phyloP scores from a whole-genome alignment of 2,329 filamentous ascomycete species.

The Hortaea werneckii region DNA sequence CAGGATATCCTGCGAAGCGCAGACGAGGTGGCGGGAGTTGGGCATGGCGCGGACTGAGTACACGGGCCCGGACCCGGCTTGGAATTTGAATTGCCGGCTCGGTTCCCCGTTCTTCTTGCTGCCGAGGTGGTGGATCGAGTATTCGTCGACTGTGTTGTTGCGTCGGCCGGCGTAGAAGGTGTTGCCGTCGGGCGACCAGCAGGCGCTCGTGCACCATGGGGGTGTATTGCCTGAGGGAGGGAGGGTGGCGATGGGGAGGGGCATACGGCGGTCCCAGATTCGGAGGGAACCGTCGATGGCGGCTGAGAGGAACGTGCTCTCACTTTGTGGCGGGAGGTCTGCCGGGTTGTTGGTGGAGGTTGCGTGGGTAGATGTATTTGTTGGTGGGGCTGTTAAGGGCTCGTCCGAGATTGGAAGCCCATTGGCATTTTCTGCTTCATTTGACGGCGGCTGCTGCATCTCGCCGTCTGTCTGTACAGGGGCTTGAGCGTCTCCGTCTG shows the following conservation, averaged over 20 bases:
- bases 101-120: constrained; percentile 52
- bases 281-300: constrained; percentile 78
- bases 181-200: constrained; percentile 93
- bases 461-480: neutral
- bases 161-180: constrained; percentile 85
- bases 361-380: constrained; percentile 21
- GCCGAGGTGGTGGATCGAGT: constrained; percentile 67
- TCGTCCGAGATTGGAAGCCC: constrained; percentile 43
- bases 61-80: constrained; percentile 77
- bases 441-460: constrained; percentile 2
- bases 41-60: constrained; percentile 83
- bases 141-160: constrained; percentile 92
- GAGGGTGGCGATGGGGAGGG: constrained; percentile 69
- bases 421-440: constrained; percentile 24
- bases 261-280: constrained; percentile 82
- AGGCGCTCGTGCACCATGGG: constrained; percentile 95
- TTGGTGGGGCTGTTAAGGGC: constrained; percentile 23
- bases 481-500: neutral
- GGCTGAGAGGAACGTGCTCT: constrained; percentile 78
- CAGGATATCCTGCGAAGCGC: constrained; percentile 87
- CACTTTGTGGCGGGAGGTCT: constrained; percentile 45
- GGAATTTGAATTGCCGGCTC: constrained; percentile 74
- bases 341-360: constrained; percentile 3
- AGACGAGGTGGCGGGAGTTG: constrained; percentile 84
- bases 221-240: constrained; percentile 64